phyloP scores from a whole-genome alignment of 345 rosid species.

The Eucalyptus coolabah region DNA sequence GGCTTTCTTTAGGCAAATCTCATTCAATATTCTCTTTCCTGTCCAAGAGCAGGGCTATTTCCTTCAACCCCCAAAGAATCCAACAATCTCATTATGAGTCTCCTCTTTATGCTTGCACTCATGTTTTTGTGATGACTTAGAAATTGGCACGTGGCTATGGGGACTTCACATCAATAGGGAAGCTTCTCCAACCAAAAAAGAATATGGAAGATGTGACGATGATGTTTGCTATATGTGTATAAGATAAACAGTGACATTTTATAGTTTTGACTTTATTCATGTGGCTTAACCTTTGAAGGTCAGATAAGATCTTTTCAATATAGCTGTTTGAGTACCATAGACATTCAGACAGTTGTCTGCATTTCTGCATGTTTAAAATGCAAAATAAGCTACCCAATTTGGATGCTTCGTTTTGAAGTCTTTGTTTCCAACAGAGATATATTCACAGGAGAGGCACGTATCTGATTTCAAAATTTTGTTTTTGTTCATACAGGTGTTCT shows the following conservation, averaged over 20 bases:
- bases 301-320: neutral
- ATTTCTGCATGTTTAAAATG: neutral
- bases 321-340: neutral
- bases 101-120: neutral
- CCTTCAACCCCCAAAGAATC: neutral
- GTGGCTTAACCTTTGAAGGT: neutral
- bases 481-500: constrained; percentile 8
- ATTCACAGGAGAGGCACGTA: neutral
- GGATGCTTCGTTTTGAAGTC: neutral
- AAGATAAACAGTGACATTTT: neutral
- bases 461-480: neutral
- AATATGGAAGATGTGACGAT: neutral
- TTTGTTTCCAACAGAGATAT: neutral
- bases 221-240: neutral
- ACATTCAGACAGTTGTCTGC: neutral
- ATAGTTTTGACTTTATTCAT: neutral
- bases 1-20: neutral
- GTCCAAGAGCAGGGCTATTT: neutral
- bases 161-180: neutral
- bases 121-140: neutral
- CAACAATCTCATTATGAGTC: neutral
- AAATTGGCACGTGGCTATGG: neutral
- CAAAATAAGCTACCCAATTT: neutral
- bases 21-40: neutral
- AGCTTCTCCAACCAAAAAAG: neutral